A percentile compares a stretch with the other conserved stretches of the same genome.
Conservation (phyloP, 164 flowering plant genomes). For the Aristolochia fimbriata region DNA sequence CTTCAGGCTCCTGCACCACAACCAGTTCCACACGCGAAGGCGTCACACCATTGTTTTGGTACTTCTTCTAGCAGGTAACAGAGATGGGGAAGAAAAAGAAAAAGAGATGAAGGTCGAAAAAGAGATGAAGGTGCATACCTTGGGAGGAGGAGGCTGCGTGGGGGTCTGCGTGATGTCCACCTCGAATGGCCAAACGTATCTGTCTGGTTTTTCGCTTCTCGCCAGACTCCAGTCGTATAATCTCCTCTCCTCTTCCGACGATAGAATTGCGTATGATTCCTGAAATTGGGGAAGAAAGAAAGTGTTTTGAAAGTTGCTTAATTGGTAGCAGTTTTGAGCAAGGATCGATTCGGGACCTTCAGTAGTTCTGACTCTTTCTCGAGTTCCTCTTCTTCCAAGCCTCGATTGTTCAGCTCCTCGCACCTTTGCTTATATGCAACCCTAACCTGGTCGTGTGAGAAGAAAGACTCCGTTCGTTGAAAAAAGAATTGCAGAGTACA, state of each 20-base stretch:
- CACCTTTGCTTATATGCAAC: constrained; percentile 46
- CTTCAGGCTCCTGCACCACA: constrained; percentile 66
- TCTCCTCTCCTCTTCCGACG: constrained; percentile 65
- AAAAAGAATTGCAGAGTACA: background rate
- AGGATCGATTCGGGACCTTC: constrained; percentile 25
- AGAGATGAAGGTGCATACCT: constrained; percentile 17
- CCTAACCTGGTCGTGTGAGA: constrained; percentile 32
- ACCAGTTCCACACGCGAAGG: background rate
- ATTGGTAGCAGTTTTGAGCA: background rate
- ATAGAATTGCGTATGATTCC: constrained; percentile 66
- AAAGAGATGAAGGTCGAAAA: no score
- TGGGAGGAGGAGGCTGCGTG: constrained; percentile 33
- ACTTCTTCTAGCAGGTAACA: background rate
- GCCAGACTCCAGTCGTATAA: constrained; percentile 90
- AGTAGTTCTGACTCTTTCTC: constrained; percentile 40
- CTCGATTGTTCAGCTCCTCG: constrained; percentile 40
- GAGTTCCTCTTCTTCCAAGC: constrained; percentile 48
- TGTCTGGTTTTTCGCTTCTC: constrained; percentile 45
- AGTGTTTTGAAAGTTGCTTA: background rate
- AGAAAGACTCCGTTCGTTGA: background rate
- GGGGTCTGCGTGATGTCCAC: constrained; percentile 47
- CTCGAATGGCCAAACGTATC: constrained; percentile 72
- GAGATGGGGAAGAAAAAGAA: no score
- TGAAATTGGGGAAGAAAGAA: constrained; percentile 1
- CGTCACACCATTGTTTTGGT: background rate